Evolutionary conservation across 1,284 basidiomycete genomes (phyloP).

Genomic region (Cerioporus squamosus): DNA sequence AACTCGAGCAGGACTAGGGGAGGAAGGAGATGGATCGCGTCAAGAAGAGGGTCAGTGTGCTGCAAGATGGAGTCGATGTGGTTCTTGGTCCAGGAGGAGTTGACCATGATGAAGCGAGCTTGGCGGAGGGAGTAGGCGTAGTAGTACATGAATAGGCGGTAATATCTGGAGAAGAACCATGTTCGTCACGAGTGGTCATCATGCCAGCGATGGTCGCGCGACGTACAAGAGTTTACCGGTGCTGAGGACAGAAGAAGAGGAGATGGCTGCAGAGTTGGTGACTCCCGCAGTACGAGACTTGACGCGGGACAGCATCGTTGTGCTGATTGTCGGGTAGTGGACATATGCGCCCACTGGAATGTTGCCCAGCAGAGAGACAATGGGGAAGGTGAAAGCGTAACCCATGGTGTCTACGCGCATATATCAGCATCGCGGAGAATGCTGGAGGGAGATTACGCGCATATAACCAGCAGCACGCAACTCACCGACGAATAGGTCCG

Average conservation of each 20-base stretch:
- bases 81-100: slow-evolving; percentile 93
- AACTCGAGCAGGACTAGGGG: slow-evolving; percentile 33
- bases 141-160: slow-evolving; percentile 83
- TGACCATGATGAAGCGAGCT: slow-evolving; percentile 87
- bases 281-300: slow-evolving; percentile 60
- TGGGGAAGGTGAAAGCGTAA: slow-evolving; percentile 91
- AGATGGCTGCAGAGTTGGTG: slow-evolving; percentile 69
- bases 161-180: slow-evolving; percentile 66
- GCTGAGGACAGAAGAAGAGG: slow-evolving; percentile 64
- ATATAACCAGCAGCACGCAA: background rate
- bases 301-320: slow-evolving; percentile 91
- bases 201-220: background rate
- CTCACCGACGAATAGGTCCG: slow-evolving; percentile 90
- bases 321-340: slow-evolving; percentile 96
- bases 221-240: slow-evolving; percentile 76
- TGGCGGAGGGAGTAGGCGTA: slow-evolving; percentile 80
- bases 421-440: background rate
- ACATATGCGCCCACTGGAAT: slow-evolving; percentile 89
- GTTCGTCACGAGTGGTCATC: background rate
- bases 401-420: slow-evolving; percentile 90
- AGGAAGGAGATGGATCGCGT: slow-evolving; percentile 42
- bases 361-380: slow-evolving; percentile 65
- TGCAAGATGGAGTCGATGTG: slow-evolving; percentile 80
- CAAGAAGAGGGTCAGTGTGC: slow-evolving; percentile 53
- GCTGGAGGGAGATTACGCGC: background rate